Base-by-base conservation (phyloP, 345 rosid species). In the Laguncularia racemosa region DNA sequence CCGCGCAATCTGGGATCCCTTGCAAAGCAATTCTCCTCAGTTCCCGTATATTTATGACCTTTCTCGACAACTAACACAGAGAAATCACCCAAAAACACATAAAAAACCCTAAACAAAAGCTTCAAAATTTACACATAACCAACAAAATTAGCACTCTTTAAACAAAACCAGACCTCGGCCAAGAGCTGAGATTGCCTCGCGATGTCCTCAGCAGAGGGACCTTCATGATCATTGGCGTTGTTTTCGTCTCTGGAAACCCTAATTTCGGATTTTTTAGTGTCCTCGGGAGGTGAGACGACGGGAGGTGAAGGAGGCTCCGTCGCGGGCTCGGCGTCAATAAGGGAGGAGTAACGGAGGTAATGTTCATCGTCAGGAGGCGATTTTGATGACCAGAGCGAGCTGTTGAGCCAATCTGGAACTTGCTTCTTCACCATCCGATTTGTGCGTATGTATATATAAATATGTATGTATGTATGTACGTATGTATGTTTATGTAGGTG, bases 371-470 rank as follows among this genome's bases (percentile, higher is more conserved):
- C 44, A 38, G 78, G 67, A 55, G 80, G 55, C 20, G 85, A 74
- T 52, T 80, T 49, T 71, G 89, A 67, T 56, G 86, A 83, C 98
- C 98, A 92, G 59, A 92, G 81, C 17, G 98, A 81, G 67, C 89
- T 92, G 74, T 92, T 92, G 70, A 92, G 91, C 98, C 98, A 92
- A 71, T 92, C 98, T 17, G 96, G 97, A 33, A 86, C 81, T 19
- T 75, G 78, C 76, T 89, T 89, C 82, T 81, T 89, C 71, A 73
- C 88, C 97, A 89, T 92, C 63, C 53, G 59, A 58, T 15, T 53
- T 26, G 13, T 18, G 26, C 26, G 16, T 2, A 7, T 20, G 38
- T 53, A 20, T 28, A 12, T 16, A 6, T 20, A 18, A 3, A 23
- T 52, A 21, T 52, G 11, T 52, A 9, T 4, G 0, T 9, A 52